A percentile compares a stretch with the other conserved stretches of the same genome.
phyloP scores from a whole-genome alignment of 768 basidiomycete genomes.

The Tulasnella sp. region DNA sequence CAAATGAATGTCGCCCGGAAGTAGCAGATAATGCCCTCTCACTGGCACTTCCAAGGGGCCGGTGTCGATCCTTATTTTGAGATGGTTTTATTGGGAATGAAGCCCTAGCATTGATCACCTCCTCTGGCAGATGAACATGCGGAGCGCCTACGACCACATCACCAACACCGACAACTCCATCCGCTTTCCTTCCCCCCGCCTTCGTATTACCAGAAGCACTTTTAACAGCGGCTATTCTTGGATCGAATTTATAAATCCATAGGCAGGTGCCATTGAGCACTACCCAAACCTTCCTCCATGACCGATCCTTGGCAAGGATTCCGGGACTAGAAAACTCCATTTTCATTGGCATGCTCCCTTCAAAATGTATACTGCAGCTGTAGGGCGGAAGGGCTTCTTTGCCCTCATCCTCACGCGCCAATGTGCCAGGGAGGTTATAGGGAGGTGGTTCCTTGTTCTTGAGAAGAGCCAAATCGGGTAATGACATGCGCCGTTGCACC shows the following conservation, averaged over 20 bases:
- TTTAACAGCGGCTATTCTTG: constrained; percentile 8
- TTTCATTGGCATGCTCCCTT: constrained; percentile 75
- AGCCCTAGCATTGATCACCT: constrained; percentile 14
- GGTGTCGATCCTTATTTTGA: background rate
- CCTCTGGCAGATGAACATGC: constrained; percentile 26
- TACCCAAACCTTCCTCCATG: constrained; percentile 80
- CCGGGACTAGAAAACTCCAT: constrained; percentile 84
- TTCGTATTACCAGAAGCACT: background rate
- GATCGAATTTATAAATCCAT: constrained; percentile 44
- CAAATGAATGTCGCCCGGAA: background rate
- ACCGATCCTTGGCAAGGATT: constrained; percentile 75
- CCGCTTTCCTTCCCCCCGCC: background rate
- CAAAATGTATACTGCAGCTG: constrained; percentile 67
- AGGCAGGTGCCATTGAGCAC: constrained; percentile 89
- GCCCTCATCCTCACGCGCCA: constrained; percentile 56
- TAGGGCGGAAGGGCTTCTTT: constrained; percentile 68
- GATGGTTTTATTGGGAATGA: background rate
- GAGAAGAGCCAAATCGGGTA: constrained; percentile 1
- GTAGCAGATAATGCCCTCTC: background rate
- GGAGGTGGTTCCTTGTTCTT: background rate
- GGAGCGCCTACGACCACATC: constrained; percentile 23
- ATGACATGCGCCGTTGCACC: background rate
- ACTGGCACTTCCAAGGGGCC: background rate
- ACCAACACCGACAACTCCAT: constrained; percentile 17
- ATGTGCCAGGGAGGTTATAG: constrained; percentile 1